Base-by-base conservation (phyloP, 2,329 filamentous ascomycete genomes). In the Alternaria gansuensis region DNA sequence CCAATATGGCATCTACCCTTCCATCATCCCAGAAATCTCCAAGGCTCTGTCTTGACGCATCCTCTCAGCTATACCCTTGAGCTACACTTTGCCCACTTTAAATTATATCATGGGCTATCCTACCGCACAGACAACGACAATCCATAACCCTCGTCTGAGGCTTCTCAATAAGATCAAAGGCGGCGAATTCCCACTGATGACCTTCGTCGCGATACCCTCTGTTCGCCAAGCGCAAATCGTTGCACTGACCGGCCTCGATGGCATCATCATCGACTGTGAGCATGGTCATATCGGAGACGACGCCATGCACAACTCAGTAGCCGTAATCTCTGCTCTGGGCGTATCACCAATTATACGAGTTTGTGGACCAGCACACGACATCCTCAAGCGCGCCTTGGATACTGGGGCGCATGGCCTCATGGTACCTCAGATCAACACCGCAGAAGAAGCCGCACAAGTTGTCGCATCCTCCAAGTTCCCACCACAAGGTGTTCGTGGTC, bases 211-310 rank as follows among this genome's bases (percentile, higher is more conserved):
- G 28, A 73, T 84, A 9, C 80, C 80, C 2, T 82, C 80, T 0
- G 73, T 83, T 0, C 79, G 82, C 39, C 71, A 75, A 58, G 82
- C 82, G 33, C 82, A 84, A 57, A 79, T 84, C 17, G 78, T 91
- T 46, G 87, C 89, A 2, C 80, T 86, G 54, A 83, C 83, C 3
- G 88, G 87, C 1, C 82, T 88, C 1, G 88, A 90, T 70, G 90
- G 88, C 82, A 84, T 91, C 9, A 80, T 89, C 73, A 84, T 86
- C 26, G 85, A 86, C 69, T 84, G 83, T 67, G 83, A 85, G 59
- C 85, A 87, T 69, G 85, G 85, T 6, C 84, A 71, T 49, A 71
- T 86, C 39, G 82, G 84, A 62, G 83, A 85, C 73, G 80, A 81
- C 34, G 79, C 82, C 1, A 86, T 86, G 85, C 82, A 87, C 64